phyloP scores from a whole-genome alignment of 495 filamentous ascomycete genomes.

The Chaetomium tenue region DNA sequence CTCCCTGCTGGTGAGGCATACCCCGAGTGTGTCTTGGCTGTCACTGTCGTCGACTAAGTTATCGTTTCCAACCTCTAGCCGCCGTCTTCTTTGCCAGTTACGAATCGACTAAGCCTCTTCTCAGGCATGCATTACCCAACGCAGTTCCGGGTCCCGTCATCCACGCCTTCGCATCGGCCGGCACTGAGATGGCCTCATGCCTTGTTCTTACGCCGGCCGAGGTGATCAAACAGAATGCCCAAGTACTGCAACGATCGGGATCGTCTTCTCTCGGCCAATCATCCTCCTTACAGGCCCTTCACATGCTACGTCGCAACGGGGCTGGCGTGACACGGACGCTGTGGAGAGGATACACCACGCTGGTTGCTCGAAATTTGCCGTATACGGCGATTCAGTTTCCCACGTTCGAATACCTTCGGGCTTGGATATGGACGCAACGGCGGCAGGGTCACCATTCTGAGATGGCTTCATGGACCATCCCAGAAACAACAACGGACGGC shows the following conservation, averaged over 20 bases:
- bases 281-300: conserved; percentile 47
- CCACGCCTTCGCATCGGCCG: conserved; percentile 67
- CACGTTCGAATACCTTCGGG: conserved; percentile 69
- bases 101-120: conserved; percentile 65
- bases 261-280: conserved; percentile 25
- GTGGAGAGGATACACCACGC: conserved; percentile 76
- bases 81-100: conserved; percentile 91
- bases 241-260: conserved; percentile 53
- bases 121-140: conserved; percentile 35
- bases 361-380: conserved; percentile 77
- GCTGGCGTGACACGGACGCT: conserved; percentile 43
- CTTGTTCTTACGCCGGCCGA: conserved; percentile 84
- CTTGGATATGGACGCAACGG: conserved; percentile 37
- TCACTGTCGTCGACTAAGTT: neutral
- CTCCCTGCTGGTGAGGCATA: conserved; percentile 68
- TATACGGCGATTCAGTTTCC: conserved; percentile 89
- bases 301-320: conserved; percentile 35
- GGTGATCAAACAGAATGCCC: conserved; percentile 90
- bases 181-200: conserved; percentile 78
- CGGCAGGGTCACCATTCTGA: conserved; percentile 23
- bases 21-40: neutral
- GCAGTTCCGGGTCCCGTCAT: conserved; percentile 61
- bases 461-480: conserved; percentile 20
- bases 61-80: conserved; percentile 46
- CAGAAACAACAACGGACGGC: neutral